phyloP scores from a whole-genome alignment of 495 filamentous ascomycete genomes.

The Chlorociboria aeruginascens region DNA sequence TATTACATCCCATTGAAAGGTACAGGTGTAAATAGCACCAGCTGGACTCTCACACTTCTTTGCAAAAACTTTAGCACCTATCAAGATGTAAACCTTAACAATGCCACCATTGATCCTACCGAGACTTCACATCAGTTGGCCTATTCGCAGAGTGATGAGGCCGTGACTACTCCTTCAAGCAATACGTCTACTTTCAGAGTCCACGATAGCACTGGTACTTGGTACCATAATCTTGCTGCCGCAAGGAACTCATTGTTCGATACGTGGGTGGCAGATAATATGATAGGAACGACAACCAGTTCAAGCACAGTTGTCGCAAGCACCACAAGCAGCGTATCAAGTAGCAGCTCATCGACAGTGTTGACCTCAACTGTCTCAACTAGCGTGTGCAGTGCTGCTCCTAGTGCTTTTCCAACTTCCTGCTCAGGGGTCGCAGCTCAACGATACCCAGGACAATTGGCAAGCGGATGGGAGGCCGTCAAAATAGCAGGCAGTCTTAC shows the following conservation, averaged over 20 bases:
- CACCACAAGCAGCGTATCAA: background rate
- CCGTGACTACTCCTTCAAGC: conserved; percentile 1
- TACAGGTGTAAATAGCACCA: conserved; percentile 31
- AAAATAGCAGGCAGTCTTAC: conserved; percentile 42
- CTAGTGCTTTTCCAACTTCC: background rate
- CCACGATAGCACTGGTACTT: conserved; percentile 4
- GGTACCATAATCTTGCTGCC: conserved; percentile 6
- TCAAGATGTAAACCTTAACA: background rate
- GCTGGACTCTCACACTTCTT: conserved; percentile 35
- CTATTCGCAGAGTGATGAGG: conserved; percentile 3
- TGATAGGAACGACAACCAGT: background rate
- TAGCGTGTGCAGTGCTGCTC: background rate
- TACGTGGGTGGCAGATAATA: conserved; percentile 1
- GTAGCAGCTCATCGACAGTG: background rate
- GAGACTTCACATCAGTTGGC: conserved; percentile 3
- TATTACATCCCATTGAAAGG: conserved; percentile 31
- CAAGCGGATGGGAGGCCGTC: conserved; percentile 40
- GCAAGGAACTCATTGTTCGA: conserved; percentile 6
- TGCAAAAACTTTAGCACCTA: conserved; percentile 28
- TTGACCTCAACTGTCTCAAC: background rate
- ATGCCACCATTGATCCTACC: conserved; percentile 1
- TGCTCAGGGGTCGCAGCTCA: background rate
- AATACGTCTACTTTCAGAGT: conserved; percentile 7
- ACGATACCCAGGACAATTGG: conserved; percentile 28
- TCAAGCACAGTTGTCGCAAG: background rate